Conservation (phyloP, 2,329 filamentous ascomycete species). For the Colletotrichum spaethianum region DNA sequence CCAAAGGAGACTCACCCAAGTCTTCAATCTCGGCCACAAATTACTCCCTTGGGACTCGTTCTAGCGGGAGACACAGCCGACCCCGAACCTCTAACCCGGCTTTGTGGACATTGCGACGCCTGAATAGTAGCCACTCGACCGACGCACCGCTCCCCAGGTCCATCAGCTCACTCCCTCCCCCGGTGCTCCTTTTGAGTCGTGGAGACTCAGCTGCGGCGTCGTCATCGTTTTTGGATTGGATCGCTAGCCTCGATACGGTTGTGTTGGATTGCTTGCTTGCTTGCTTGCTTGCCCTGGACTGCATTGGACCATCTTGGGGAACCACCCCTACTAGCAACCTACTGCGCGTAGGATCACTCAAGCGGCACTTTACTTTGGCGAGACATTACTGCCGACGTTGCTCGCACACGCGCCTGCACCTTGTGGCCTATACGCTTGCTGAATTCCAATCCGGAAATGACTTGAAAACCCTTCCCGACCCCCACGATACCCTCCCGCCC, state of each 20-base stretch:
- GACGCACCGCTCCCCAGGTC: not conserved
- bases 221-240: not conserved
- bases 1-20: conserved; percentile 11
- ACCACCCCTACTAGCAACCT: not conserved
- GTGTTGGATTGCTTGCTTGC: conserved; percentile 8
- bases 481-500: conserved; percentile 29
- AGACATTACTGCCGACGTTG: not conserved
- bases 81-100: conserved; percentile 18
- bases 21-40: conserved; percentile 27
- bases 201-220: not conserved
- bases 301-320: not conserved
- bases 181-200: not conserved
- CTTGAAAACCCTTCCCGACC: conserved; percentile 37
- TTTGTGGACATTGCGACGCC: conserved; percentile 40
- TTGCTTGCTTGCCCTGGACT: conserved; percentile 3
- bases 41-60: conserved; percentile 33
- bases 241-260: not conserved
- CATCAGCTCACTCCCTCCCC: not conserved
- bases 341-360: not conserved
- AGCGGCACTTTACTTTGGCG: not conserved
- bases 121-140: conserved; percentile 13
- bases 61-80: conserved; percentile 18
- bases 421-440: conserved; percentile 6
- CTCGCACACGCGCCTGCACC: not conserved
- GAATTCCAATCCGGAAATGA: conserved; percentile 36